These are phyloP conservation scores for Hyaloscypha variabilis DNA, from an alignment of 495 filamentous ascomycete genomes.

Conservation along the genomic window DNA sequence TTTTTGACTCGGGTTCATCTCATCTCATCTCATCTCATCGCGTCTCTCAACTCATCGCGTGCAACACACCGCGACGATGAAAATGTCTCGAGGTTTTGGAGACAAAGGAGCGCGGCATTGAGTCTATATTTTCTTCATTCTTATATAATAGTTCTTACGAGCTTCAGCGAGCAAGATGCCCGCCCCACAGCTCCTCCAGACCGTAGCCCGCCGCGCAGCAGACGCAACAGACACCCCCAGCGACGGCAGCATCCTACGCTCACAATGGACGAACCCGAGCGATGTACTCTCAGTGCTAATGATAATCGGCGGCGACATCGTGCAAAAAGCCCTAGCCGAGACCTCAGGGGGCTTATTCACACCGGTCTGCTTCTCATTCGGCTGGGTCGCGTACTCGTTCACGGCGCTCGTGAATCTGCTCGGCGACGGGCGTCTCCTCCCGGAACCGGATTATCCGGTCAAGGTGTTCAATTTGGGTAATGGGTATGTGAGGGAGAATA, in stretches of 20 bases:
- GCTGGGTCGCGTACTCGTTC: constrained; percentile 53
- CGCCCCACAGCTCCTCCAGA: neutral
- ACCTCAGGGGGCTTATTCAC: constrained; percentile 39
- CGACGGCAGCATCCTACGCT: neutral
- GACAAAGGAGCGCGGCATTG: neutral
- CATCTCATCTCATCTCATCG: too few species aligned
- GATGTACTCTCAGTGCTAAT: constrained; percentile 49
- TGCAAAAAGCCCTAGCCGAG: constrained; percentile 50
- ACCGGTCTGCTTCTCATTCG: constrained; percentile 58
- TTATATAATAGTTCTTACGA: neutral
- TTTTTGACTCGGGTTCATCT: too few species aligned
- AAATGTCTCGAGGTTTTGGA: neutral
- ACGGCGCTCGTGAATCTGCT: constrained; percentile 41
- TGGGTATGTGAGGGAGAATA: constrained; percentile 46
- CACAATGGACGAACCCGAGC: constrained; percentile 36
- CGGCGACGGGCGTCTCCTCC: constrained; percentile 50
- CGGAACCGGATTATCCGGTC: constrained; percentile 35
- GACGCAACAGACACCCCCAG: neutral
- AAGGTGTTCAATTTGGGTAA: constrained; percentile 47
- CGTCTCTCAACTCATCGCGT: neutral
- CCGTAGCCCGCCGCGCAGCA: neutral
- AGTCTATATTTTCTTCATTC: neutral
- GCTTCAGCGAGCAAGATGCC: neutral
- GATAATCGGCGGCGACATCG: constrained; percentile 53
- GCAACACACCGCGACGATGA: neutral